phyloP scores from a whole-genome alignment of 2,329 filamentous ascomycete genomes.

The Pseudogymnoascus pannorum region DNA sequence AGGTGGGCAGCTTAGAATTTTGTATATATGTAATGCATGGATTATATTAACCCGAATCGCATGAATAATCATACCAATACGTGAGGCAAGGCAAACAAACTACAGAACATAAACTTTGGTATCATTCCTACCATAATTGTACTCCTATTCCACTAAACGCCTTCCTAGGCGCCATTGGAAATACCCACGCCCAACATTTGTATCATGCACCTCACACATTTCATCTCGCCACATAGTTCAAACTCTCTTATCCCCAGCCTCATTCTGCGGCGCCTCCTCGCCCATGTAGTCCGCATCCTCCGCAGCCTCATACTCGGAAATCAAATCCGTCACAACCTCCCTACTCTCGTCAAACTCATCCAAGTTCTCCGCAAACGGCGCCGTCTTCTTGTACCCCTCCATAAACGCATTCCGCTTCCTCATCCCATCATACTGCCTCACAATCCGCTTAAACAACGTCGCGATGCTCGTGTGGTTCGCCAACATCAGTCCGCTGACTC shows the following conservation, averaged over 20 bases:
- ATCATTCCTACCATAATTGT: constrained; percentile 7
- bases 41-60: not conserved
- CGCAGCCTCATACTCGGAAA: constrained; percentile 91
- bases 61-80: not conserved
- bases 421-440: constrained; percentile 87
- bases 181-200: constrained; percentile 7
- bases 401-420: constrained; percentile 95
- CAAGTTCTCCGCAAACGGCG: constrained; percentile 84
- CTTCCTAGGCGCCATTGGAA: constrained; percentile 4
- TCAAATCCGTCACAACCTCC: constrained; percentile 83
- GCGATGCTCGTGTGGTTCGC: constrained; percentile 97
- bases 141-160: not conserved
- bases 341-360: constrained; percentile 93
- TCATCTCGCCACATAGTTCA: not conserved
- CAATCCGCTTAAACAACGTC: constrained; percentile 90
- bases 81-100: not conserved
- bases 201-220: not conserved
- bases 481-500: constrained; percentile 93
- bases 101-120: constrained; percentile 4
- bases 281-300: constrained; percentile 83
- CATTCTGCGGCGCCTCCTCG: constrained; percentile 16
- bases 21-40: constrained; percentile 4
- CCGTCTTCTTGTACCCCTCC: constrained; percentile 92
- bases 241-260: constrained; percentile 5
- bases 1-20: not conserved